Percentiles rank a stretch among this genome's conserved stretches.
phyloP scores from a whole-genome alignment of 1,139 yeast species.

The Blastobotrys elegans region DNA sequence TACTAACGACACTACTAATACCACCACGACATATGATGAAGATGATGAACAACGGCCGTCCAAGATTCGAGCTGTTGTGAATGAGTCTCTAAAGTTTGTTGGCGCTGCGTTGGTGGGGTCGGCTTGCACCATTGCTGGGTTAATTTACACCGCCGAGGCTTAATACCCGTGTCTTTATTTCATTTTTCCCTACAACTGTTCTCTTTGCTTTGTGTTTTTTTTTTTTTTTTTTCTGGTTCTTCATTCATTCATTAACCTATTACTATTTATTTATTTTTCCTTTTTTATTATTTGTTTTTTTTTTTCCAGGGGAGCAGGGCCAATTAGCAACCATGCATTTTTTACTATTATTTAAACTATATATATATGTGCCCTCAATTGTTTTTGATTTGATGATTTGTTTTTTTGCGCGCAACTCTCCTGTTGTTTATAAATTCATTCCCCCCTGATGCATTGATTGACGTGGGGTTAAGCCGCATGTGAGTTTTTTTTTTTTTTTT shows the following conservation, averaged over 20 bases:
- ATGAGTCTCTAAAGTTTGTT: constrained; percentile 13
- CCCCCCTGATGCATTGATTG: too few species aligned
- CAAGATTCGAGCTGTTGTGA: constrained; percentile 10
- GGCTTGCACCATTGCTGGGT: constrained; percentile 24
- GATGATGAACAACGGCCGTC: background rate
- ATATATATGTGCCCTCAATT: too few species aligned
- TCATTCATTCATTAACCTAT: background rate
- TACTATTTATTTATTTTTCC: background rate
- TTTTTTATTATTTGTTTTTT: background rate
- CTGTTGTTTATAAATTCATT: too few species aligned
- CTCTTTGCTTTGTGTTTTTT: background rate
- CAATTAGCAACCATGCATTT: too few species aligned
- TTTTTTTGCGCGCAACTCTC: too few species aligned
- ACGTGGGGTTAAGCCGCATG: too few species aligned
- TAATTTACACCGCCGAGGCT: constrained; percentile 19
- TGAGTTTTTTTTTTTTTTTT: too few species aligned
- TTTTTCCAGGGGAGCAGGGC: too few species aligned
- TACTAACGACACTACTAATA: background rate
- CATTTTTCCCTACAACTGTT: background rate
- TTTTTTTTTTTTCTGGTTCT: background rate
- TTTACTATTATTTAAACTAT: too few species aligned
- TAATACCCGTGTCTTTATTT: background rate
- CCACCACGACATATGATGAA: background rate
- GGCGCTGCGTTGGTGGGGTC: constrained; percentile 25
- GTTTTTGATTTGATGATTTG: too few species aligned